Evolutionary conservation across 1,284 basidiomycete genomes (phyloP), one percentile per base, ranked within the genome.

Genomic region (Cutaneotrichosporon mucoides): DNA sequence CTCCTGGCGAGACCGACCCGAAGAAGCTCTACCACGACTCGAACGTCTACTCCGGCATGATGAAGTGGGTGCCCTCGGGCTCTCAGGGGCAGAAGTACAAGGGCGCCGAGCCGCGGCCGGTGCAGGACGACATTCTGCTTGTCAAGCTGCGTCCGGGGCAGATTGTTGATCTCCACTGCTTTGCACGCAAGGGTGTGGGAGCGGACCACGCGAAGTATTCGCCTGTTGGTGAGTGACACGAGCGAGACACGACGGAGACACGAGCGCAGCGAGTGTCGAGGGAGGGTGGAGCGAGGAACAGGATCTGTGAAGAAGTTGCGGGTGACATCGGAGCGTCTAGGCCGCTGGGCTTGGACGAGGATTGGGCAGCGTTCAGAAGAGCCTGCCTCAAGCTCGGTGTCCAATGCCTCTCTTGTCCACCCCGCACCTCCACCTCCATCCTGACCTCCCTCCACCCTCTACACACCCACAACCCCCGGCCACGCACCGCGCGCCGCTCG

Each of bases 201-300:
- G 92, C 90, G 69, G 92, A 95, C 68, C 96, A 99, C 73, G 93
- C 96, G 45, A 99, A 99, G 75, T 99, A 90, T 78, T 92, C 86
- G 58, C 92, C 96, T n/a, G 96, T 99, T 53, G 91, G 90, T 90
- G 66, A 64, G 89, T 81, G n/a, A n/a, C n/a, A n/a, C n/a, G n/a
- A n/a, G n/a, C 24, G 24, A 24, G 24, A 24, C n/a, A n/a, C n/a
- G n/a, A n/a, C 24, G 2, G 24, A 24, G 24, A 24, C 24, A 24
- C 24, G 24, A 24, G 24, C 24, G 24, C 24, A 24, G 24, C 24
- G 24, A 24, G 24, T 24, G 24, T 24, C 24, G 2, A 2, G 24
- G 24, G 3, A 2, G 24, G 3, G 24, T 2, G 24, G 24, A 24
- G 24, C 24, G 24, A 24, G 24, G 24, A 24, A 24, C 24, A 24